Conservation (phyloP, 306 rosid species). For the Lupinus albus region DNA sequence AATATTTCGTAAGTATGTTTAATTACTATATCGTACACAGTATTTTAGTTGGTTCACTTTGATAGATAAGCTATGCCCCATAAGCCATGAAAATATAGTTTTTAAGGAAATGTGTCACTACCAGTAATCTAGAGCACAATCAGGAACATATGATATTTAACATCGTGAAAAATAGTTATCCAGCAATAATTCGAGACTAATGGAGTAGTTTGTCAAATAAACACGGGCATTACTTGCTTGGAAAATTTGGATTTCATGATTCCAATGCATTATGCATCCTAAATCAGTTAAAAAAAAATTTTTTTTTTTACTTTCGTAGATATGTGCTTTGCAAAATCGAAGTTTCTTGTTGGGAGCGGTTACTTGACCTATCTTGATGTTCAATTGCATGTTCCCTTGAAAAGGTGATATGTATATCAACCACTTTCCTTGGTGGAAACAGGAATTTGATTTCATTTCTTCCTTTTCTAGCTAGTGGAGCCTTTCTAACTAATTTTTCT, state of each 20-base stretch:
- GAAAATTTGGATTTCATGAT: neutral
- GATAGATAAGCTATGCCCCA: neutral
- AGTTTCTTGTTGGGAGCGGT: neutral
- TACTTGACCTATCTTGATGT: neutral
- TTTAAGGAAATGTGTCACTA: conserved; percentile 3
- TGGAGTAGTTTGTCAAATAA: conserved; percentile 29
- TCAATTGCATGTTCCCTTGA: conserved; percentile 11
- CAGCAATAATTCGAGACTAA: conserved; percentile 10
- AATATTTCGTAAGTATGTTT: conserved; percentile 48
- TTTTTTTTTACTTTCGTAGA: conserved; percentile 13
- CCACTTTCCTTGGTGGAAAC: conserved; percentile 4
- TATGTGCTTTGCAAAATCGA: conserved; percentile 18
- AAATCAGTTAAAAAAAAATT: too few species aligned
- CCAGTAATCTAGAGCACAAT: neutral
- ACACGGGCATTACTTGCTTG: conserved; percentile 25
- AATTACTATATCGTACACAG: conserved; percentile 9
- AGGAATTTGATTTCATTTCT: neutral
- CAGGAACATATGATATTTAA: neutral
- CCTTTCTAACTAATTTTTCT: neutral
- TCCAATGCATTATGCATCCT: conserved; percentile 26
- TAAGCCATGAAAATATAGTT: conserved; percentile 11
- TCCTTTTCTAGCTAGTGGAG: neutral
- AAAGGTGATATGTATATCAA: neutral
- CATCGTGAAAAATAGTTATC: conserved; percentile 13
- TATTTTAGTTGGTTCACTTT: too few species aligned